Evolutionary conservation across 179 eudicot species (phyloP).

Genomic region (Sideroxylon spinosum): DNA sequence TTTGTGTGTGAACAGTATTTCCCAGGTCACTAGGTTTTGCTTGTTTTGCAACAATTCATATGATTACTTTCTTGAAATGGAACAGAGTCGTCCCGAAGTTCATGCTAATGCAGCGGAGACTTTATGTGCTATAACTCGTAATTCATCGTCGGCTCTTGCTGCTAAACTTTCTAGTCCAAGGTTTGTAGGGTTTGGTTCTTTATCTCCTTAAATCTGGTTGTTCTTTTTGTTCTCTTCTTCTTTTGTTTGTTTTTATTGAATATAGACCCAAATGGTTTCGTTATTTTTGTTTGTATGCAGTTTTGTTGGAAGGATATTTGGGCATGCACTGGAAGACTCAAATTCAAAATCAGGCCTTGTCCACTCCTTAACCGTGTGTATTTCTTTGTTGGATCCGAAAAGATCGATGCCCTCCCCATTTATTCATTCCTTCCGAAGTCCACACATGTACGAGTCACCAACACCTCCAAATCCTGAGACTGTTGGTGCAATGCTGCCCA

Average conservation of each 20-base stretch:
- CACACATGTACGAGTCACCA: constrained; percentile 76
- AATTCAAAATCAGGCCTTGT: constrained; percentile 74
- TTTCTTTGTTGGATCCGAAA: constrained; percentile 91
- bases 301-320: constrained; percentile 79
- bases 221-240: background rate
- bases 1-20: background rate
- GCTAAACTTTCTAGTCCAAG: constrained; percentile 84
- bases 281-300: constrained; percentile 38
- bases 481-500: constrained; percentile 91
- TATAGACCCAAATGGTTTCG: constrained; percentile 10
- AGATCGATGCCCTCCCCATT: constrained; percentile 62
- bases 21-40: background rate
- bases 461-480: constrained; percentile 75
- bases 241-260: constrained; percentile 11
- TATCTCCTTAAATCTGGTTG: background rate
- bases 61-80: constrained; percentile 17
- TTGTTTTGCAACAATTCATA: constrained; percentile 9
- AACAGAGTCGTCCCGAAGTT: constrained; percentile 86
- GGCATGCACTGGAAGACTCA: constrained; percentile 78
- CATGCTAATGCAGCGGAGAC: constrained; percentile 97
- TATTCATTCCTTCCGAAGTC: constrained; percentile 70
- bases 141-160: constrained; percentile 75
- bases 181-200: constrained; percentile 32
- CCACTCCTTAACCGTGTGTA: constrained; percentile 79
- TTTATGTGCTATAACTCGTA: constrained; percentile 78